These are phyloP conservation scores for Fraxinus floribunda DNA, from an alignment of 305 asterid genomes.

Conservation along the genomic window DNA sequence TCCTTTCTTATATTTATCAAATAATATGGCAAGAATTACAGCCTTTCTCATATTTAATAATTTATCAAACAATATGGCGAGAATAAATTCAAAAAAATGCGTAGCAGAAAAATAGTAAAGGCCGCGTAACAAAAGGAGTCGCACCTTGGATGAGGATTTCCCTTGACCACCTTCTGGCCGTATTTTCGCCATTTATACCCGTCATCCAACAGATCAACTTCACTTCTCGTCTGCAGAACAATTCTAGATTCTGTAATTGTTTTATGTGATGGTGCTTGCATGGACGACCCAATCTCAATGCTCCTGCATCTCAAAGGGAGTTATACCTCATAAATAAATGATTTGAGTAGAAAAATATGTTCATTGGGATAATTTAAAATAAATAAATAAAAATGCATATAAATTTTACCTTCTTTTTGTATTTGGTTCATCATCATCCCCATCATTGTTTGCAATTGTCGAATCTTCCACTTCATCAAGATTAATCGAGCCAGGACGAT, in stretches of 20 bases:
- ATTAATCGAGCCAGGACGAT: not conserved
- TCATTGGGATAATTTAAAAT: not conserved
- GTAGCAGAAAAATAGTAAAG: not conserved
- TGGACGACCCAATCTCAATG: conserved; percentile 35
- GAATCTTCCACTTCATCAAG: not conserved
- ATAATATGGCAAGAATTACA: not conserved
- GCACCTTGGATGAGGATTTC: conserved; percentile 89
- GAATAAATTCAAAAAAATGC: not conserved
- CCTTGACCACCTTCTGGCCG: conserved; percentile 94
- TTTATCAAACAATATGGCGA: not conserved
- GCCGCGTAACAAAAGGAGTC: not conserved
- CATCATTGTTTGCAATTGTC: conserved; percentile 25
- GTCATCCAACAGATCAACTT: conserved; percentile 86
- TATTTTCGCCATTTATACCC: conserved; percentile 92
- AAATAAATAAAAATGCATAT: not conserved
- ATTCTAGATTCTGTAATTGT: conserved; percentile 78
- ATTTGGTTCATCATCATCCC: conserved; percentile 52
- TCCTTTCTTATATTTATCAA: not conserved
- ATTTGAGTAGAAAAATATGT: not conserved
- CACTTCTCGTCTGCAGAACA: conserved; percentile 90
- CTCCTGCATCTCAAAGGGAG: conserved; percentile 40
- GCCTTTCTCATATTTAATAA: not conserved
- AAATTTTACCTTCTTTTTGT: conserved; percentile 68
- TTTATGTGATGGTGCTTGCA: conserved; percentile 47
- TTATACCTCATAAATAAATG: not conserved